Conservation (phyloP, 305 asterid genomes). For the Plantago coronopus region DNA sequence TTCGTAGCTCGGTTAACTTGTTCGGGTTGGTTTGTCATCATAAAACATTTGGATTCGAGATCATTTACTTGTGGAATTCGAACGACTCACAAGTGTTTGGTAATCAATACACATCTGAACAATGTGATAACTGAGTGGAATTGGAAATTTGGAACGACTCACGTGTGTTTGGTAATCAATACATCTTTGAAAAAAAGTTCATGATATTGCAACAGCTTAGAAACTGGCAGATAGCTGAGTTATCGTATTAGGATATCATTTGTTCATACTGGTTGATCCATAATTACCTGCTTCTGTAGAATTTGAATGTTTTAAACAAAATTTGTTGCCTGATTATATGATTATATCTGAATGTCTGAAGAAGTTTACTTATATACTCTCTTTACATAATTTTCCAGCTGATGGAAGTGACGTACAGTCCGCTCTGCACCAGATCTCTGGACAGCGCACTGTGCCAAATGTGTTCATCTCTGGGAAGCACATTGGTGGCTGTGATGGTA, state of each 20-base stretch:
- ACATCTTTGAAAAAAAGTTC: neutral
- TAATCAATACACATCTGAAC: too few species aligned
- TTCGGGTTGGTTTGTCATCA: too few species aligned
- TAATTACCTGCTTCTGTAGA: neutral
- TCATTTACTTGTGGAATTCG: too few species aligned
- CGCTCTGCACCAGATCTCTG: conserved; percentile 62
- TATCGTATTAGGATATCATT: neutral
- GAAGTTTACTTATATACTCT: neutral
- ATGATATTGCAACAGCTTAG: neutral
- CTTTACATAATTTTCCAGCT: conserved; percentile 33
- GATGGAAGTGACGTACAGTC: conserved; percentile 76
- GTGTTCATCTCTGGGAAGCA: conserved; percentile 81
- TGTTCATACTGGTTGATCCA: too few species aligned
- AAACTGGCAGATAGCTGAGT: neutral
- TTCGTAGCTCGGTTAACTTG: too few species aligned
- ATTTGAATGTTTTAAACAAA: too few species aligned
- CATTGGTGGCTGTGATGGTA: conserved; percentile 88
- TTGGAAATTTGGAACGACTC: too few species aligned
- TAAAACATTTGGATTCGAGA: too few species aligned
- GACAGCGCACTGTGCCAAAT: conserved; percentile 77
- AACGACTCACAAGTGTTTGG: too few species aligned
- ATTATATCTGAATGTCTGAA: too few species aligned
- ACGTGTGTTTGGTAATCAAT: too few species aligned
- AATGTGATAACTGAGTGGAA: neutral
- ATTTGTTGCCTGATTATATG: too few species aligned